Percentiles rank a stretch among this genome's conserved stretches.
Conservation (phyloP, 2,329 filamentous ascomycete species). For the Ophiocordyceps camponoti-saundersi region DNA sequence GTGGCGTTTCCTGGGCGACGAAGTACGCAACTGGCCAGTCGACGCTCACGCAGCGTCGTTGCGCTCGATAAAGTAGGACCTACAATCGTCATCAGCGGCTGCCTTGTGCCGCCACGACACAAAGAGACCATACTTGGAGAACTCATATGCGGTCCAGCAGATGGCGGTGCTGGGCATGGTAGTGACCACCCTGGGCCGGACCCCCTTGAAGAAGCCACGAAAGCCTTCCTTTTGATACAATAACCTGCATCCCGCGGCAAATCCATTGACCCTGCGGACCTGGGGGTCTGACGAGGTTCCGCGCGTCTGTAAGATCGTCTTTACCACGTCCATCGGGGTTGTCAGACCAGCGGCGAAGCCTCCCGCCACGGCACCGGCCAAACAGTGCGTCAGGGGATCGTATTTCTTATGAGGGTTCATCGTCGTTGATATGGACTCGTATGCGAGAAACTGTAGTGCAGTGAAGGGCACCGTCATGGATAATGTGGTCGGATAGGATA, state of each 20-base stretch:
- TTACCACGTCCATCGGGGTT: slow-evolving; percentile 94
- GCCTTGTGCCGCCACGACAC: not conserved
- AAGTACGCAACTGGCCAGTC: not conserved
- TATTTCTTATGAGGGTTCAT: slow-evolving; percentile 81
- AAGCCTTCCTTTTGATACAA: slow-evolving; percentile 73
- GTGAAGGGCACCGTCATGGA: slow-evolving; percentile 99
- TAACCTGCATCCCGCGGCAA: slow-evolving; percentile 62
- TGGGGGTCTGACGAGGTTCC: slow-evolving; percentile 69
- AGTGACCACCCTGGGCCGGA: slow-evolving; percentile 79
- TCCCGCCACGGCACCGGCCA: slow-evolving; percentile 81
- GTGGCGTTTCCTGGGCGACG: not conserved
- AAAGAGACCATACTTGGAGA: slow-evolving; percentile 40
- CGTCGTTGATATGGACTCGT: slow-evolving; percentile 86
- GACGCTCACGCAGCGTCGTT: slow-evolving; percentile 23
- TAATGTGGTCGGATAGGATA: slow-evolving; percentile 93
- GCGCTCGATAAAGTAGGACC: slow-evolving; percentile 42
- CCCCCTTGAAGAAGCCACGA: slow-evolving; percentile 80
- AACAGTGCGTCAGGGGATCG: slow-evolving; percentile 85
- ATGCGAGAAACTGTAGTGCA: slow-evolving; percentile 89
- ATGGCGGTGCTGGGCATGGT: slow-evolving; percentile 99
- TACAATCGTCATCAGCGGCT: slow-evolving; percentile 8
- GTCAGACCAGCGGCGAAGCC: slow-evolving; percentile 87
- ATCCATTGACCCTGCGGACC: slow-evolving; percentile 67
- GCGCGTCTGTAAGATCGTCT: slow-evolving; percentile 89
- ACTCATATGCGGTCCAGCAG: slow-evolving; percentile 74